Base-by-base conservation (phyloP, 345 rosid species). In the Pelargonium nanum region DNA sequence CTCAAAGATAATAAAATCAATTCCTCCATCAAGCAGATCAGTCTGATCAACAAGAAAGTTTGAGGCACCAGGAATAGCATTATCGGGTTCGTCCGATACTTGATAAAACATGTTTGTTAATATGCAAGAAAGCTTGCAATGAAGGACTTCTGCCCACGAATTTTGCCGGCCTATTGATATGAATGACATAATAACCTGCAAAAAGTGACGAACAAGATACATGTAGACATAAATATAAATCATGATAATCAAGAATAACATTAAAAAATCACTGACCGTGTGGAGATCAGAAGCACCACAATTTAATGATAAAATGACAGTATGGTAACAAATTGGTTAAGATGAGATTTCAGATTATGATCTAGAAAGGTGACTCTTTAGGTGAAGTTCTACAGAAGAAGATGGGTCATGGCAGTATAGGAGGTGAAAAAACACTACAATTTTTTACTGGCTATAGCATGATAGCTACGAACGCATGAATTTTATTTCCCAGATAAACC, bases 111-210 rank as follows among this genome's bases (percentile, higher is more conserved):
- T 93, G 76, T 93, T 89, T 48, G 88, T 75, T 73, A 93, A 77
- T 76, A 93, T 84, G 79, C 88, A 84, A 71, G 85, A 67, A 70
- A 93, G 96, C 82, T 84, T 93, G 81, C 85, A 87, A 71, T 89
- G 96, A 77, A 93, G 97, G 70, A 89, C 74, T 73, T 88, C 99
- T 56, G 99, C 96, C 99, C 99, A 93, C 55, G 88, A 89, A 74
- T 89, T 85, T 62, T 53, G 56, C 77, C 95, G 78, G 85, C 99
- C 84, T 58, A 72, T 72, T 78, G 70, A 77, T 68, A 93, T 65
- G 58, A 93, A 81, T 60, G 85, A 82, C 81, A 80, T 93, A 59
- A 93, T 72, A 64, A 89, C 99, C 99, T 93, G 85, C 71, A 72
- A 59, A 63, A 26, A 55, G 24, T 15, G 15, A 40, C 48, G 16